Conservation (phyloP, 345 rosid genomes). For the Euphorbia pulcherrima region DNA sequence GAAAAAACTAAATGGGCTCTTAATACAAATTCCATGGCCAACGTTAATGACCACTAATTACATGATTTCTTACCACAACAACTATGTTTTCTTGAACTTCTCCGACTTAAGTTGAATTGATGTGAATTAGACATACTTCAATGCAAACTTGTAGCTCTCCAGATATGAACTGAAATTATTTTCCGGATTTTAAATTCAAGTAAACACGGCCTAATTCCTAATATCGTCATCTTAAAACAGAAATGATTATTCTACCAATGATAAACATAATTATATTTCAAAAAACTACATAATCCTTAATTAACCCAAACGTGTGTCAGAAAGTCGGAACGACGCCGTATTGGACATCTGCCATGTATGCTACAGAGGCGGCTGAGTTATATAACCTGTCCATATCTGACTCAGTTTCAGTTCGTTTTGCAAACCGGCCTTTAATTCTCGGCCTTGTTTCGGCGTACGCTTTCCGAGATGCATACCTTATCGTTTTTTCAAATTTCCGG, state of each 20-base stretch:
- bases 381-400: slow-evolving; percentile 16
- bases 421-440: slow-evolving; percentile 45
- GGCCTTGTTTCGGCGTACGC: slow-evolving; percentile 47
- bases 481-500: slow-evolving; percentile 42
- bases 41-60: background rate
- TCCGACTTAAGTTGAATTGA: too few relatives aligned
- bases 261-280: background rate
- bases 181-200: too few relatives aligned
- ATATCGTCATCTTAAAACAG: background rate
- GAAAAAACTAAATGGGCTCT: slow-evolving; percentile 3
- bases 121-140: too few relatives aligned
- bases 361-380: slow-evolving; percentile 5
- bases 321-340: slow-evolving; percentile 41
- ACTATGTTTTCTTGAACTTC: too few relatives aligned
- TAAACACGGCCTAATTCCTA: too few relatives aligned
- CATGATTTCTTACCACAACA: background rate
- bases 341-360: slow-evolving; percentile 21
- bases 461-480: slow-evolving; percentile 48
- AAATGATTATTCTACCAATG: background rate
- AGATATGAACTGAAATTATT: too few relatives aligned
- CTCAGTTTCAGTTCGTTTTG: slow-evolving; percentile 29
- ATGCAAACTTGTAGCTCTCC: too few relatives aligned
- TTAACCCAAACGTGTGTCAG: background rate
- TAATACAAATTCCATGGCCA: background rate
- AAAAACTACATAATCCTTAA: background rate